Conservation (phyloP, 495 filamentous ascomycete genomes). For the Aspergillus conjunctus region DNA sequence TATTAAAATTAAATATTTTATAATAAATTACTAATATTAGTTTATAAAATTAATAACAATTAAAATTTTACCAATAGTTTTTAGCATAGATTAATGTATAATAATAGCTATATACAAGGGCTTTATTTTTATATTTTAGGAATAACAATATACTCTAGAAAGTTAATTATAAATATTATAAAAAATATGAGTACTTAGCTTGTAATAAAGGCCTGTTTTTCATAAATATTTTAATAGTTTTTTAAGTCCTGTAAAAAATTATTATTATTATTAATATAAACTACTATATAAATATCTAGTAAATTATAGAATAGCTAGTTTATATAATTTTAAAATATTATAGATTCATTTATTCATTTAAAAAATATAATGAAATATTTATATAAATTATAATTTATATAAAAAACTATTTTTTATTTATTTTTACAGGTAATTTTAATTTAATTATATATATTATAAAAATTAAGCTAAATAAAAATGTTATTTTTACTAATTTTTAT, state of each 20-base stretch:
- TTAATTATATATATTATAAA: background rate
- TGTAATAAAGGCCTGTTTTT: background rate
- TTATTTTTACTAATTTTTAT: too few species aligned
- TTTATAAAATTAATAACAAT: background rate
- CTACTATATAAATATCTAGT: background rate
- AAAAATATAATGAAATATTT: background rate
- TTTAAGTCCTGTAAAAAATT: background rate
- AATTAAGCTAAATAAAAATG: too few species aligned
- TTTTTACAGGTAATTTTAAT: background rate
- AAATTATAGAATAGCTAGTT: background rate
- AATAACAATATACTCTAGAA: background rate
- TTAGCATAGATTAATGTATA: background rate
- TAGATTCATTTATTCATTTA: background rate
- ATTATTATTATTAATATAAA: background rate
- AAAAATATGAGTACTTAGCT: background rate
- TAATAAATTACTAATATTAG: background rate
- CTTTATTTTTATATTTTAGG: background rate
- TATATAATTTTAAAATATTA: background rate
- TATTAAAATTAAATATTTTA: background rate
- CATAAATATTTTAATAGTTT: background rate
- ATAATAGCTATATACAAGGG: background rate
- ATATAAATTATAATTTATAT: background rate
- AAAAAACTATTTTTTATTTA: background rate
- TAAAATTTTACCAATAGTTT: background rate
- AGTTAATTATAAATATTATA: background rate